Conservation (phyloP, 495 filamentous ascomycete genomes). For the Astrothelium macrocarpum region DNA sequence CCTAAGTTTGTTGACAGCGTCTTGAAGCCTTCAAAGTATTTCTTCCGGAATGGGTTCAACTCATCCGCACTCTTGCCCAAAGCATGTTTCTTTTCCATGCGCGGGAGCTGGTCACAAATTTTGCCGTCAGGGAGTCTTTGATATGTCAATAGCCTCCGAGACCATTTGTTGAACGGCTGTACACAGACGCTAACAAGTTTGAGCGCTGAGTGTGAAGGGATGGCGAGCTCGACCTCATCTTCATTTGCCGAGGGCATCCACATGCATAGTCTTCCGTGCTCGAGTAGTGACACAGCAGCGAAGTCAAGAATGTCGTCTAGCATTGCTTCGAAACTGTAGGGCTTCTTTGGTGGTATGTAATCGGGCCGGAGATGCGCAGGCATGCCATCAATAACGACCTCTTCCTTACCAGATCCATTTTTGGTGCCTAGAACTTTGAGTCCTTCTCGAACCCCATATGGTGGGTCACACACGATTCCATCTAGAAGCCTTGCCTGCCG, state of each 20-base stretch:
- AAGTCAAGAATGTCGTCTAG: constrained; percentile 82
- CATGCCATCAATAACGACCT: constrained; percentile 59
- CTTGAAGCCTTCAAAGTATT: constrained; percentile 12
- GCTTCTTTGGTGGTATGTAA: constrained; percentile 83
- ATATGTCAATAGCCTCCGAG: constrained; percentile 78
- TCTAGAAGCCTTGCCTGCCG: constrained; percentile 55
- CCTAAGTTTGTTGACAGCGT: background rate
- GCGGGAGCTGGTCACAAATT: constrained; percentile 27
- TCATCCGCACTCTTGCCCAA: constrained; percentile 20
- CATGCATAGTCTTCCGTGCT: constrained; percentile 70
- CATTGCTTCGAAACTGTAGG: constrained; percentile 86
- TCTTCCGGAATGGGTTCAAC: constrained; percentile 27
- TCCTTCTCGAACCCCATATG: constrained; percentile 94
- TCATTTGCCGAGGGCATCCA: constrained; percentile 97
- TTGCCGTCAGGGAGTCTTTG: constrained; percentile 55
- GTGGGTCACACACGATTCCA: constrained; percentile 92
- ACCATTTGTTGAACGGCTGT: constrained; percentile 87
- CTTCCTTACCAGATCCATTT: constrained; percentile 49
- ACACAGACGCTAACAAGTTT: constrained; percentile 69
- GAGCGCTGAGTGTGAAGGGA: constrained; percentile 69
- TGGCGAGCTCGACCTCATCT: constrained; percentile 54
- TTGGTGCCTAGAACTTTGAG: constrained; percentile 73
- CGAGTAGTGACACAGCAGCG: constrained; percentile 66
- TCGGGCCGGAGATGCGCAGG: constrained; percentile 58
- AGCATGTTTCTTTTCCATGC: background rate